These are phyloP conservation scores for Trichoderma sp. DNA, from an alignment of 2,329 filamentous ascomycete genomes.

Conservation along the genomic window DNA sequence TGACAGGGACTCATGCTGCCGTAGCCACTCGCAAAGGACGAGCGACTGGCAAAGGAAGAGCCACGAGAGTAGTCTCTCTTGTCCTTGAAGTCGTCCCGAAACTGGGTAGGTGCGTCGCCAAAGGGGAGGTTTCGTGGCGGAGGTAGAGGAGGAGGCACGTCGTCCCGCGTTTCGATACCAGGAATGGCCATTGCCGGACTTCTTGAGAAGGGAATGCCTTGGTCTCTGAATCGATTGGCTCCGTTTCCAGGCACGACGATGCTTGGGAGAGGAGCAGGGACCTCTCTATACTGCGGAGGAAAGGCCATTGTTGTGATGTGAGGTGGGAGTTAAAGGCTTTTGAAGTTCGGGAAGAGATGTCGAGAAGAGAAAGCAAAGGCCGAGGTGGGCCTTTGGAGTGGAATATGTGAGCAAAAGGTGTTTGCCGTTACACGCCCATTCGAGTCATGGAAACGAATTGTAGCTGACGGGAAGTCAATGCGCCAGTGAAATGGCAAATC, in stretches of 20 bases:
- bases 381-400: constrained; percentile 6
- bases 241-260: constrained; percentile 38
- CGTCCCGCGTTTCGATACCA: constrained; percentile 35
- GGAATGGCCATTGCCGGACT: constrained; percentile 47
- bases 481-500: constrained; percentile 10
- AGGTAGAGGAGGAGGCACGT: constrained; percentile 48
- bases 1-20: constrained; percentile 42
- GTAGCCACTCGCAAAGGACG: constrained; percentile 41
- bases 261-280: constrained; percentile 39
- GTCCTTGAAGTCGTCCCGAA: constrained; percentile 34
- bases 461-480: constrained; percentile 6
- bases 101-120: constrained; percentile 34
- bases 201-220: constrained; percentile 36
- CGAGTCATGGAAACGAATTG: constrained; percentile 20
- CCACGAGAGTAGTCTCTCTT: constrained; percentile 34
- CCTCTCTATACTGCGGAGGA: constrained; percentile 40
- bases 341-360: background rate
- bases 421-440: constrained; percentile 17
- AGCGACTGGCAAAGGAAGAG: constrained; percentile 24
- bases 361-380: constrained; percentile 5
- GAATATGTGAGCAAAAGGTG: background rate
- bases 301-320: constrained; percentile 37
- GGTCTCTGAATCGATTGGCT: constrained; percentile 31
- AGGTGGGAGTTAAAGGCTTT: background rate
- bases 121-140: constrained; percentile 45